phyloP scores from a whole-genome alignment of 495 filamentous ascomycete species.

The Parathielavia hyrcaniae region DNA sequence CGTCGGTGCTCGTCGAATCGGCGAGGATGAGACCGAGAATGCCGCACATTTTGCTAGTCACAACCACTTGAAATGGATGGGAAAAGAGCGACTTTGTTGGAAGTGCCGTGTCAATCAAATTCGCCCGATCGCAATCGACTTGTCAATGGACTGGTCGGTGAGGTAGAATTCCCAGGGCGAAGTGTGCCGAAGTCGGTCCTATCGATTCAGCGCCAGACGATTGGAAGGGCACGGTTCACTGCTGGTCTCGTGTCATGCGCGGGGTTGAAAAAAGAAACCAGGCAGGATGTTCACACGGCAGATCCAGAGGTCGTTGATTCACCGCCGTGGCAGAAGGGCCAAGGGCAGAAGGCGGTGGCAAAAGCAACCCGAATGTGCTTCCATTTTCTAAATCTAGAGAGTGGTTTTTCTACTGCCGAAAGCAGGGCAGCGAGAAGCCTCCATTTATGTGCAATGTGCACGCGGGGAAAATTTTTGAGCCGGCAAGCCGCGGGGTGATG shows the following conservation, averaged over 20 bases:
- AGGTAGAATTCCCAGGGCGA: not conserved
- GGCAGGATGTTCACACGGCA: too few species aligned
- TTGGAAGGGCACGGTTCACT: not conserved
- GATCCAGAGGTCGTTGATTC: not conserved
- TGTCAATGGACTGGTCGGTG: not conserved
- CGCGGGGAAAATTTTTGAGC: conserved; percentile 18
- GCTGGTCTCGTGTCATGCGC: not conserved
- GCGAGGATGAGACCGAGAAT: conserved; percentile 78
- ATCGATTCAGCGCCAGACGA: not conserved
- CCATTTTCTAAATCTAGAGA: conserved; percentile 12
- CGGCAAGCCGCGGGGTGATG: not conserved
- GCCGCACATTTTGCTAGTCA: conserved; percentile 65
- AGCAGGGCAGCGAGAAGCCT: not conserved
- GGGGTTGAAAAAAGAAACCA: not conserved
- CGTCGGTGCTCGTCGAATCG: conserved; percentile 31
- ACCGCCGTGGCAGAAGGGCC: conserved; percentile 12
- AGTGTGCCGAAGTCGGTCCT: conserved; percentile 15
- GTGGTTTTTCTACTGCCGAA: conserved; percentile 5
- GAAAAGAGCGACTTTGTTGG: not conserved
- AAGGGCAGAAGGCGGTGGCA: conserved; percentile 9
- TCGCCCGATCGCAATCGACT: not conserved
- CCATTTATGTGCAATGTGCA: conserved; percentile 9
- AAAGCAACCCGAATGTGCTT: not conserved
- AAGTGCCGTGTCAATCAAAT: not conserved
- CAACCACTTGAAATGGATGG: not conserved